phyloP scores from a whole-genome alignment of 129 eudicot genomes.

The Ambrosia artemisiifolia region DNA sequence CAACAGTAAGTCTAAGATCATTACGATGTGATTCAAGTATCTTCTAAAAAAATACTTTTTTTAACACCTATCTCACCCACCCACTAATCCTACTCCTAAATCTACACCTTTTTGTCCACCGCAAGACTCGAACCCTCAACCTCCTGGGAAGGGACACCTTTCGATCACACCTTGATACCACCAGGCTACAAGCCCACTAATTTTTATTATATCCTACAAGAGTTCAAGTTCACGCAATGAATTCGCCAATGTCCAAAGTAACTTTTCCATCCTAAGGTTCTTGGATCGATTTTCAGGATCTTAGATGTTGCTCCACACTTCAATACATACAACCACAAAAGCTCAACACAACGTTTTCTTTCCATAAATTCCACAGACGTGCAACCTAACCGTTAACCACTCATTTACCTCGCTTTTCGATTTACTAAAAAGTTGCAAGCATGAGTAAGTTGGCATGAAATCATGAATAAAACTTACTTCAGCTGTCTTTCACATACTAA shows the following conservation, averaged over 20 bases:
- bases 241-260: not conserved
- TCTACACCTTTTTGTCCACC: too few species aligned
- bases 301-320: conserved; percentile 2
- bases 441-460: not conserved
- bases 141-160: too few species aligned
- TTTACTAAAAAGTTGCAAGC: not conserved
- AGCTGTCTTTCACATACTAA: conserved; percentile 4
- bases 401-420: not conserved
- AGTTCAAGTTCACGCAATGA: not conserved
- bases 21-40: not conserved
- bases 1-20: not conserved
- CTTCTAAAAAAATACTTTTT: not conserved
- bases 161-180: too few species aligned
- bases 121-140: too few species aligned
- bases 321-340: not conserved
- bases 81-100: too few species aligned
- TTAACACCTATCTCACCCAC: too few species aligned
- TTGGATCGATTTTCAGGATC: conserved; percentile 3
- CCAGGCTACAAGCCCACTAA: too few species aligned
- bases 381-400: not conserved
- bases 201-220: too few species aligned
- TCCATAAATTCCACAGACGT: not conserved
- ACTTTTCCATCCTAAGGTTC: not conserved
- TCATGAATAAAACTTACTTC: not conserved
- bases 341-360: not conserved